Evolutionary conservation across 2,329 filamentous ascomycete species (phyloP).

Genomic region (Tolypocladium ophioglossoides): DNA sequence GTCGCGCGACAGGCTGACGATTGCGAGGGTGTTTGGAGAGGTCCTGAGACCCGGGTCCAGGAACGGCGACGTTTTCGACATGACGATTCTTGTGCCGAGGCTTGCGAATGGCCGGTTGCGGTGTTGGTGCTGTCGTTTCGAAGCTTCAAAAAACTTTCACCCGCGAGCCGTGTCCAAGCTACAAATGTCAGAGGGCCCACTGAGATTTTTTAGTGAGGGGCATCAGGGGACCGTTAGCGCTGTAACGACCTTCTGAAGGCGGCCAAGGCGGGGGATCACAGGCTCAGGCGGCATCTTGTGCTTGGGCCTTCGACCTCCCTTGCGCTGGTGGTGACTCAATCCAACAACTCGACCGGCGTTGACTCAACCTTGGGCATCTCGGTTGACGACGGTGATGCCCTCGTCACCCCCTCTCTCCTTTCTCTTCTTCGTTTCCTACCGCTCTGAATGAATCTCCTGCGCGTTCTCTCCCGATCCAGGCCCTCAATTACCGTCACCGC

Average conservation of each 20-base stretch:
- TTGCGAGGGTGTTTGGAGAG: constrained; percentile 57
- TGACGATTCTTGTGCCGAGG: constrained; percentile 9
- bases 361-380: neutral
- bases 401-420: constrained; percentile 8
- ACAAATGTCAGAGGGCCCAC: neutral
- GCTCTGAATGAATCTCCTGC: constrained; percentile 25
- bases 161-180: neutral
- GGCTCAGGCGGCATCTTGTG: neutral
- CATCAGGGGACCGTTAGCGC: neutral
- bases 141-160: neutral
- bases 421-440: constrained; percentile 3
- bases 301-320: neutral
- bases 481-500: constrained; percentile 16
- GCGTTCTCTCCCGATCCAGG: constrained; percentile 17
- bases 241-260: neutral
- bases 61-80: constrained; percentile 59
- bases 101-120: neutral
- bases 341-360: neutral
- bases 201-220: neutral
- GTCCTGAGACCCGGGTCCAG: constrained; percentile 58
- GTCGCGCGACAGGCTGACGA: constrained; percentile 84
- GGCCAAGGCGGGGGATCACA: neutral
- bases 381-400: constrained; percentile 5
- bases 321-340: constrained; percentile 6
- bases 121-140: neutral